Evolutionary conservation across 371 early-diverging fungal species (phyloP), one percentile per base, ranked within the genome.

Genomic region (Mucor piriformis): DNA sequence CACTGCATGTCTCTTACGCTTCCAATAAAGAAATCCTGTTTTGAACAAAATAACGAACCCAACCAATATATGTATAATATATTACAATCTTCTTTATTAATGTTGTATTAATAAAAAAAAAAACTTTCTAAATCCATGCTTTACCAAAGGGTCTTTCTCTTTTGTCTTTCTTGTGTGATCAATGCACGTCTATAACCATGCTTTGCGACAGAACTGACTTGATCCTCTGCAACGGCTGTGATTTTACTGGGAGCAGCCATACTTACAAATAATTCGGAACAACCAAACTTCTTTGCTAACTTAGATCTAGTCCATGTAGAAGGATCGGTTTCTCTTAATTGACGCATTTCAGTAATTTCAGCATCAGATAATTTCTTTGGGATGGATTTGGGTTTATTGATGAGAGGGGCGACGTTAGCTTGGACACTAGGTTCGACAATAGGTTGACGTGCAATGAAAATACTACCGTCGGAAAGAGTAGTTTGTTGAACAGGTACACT

Each of bases 201-300:
- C 10, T 64, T 56, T n/a, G 42, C 52, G 3, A 59, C 25, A 32
- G 57, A 37, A 12, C 25, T 42, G 3, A 24, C 23, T 33, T 58
- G 51, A 35, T 54, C 56, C 18, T 47, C 20, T 15, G 33, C 50
- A 27, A 16, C 38, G 3, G 42, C 10, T 23, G 40, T 21, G 25
- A 44, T 51, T 42, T 32, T 51, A n/a, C 52, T 43, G 21, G 69
- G 69, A 24, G 77, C 74, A 27, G 56, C 59, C 3, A 79, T 79
- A 46, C 72, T 50, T 15, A 81, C 67, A 64, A 76, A 79, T 35
- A 81, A 55, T 37, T 68, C 66, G 20, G 79, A 76, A 52, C 78
- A 78, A n/a, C 62, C 64, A 53, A 72, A 83, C 43, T 81, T 75
- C 32, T 71, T 66, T 44, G 81, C 82, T 24, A 82, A 61, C 43